phyloP scores from a whole-genome alignment of 2,329 filamentous ascomycete genomes.

The Colletotrichum sp. region DNA sequence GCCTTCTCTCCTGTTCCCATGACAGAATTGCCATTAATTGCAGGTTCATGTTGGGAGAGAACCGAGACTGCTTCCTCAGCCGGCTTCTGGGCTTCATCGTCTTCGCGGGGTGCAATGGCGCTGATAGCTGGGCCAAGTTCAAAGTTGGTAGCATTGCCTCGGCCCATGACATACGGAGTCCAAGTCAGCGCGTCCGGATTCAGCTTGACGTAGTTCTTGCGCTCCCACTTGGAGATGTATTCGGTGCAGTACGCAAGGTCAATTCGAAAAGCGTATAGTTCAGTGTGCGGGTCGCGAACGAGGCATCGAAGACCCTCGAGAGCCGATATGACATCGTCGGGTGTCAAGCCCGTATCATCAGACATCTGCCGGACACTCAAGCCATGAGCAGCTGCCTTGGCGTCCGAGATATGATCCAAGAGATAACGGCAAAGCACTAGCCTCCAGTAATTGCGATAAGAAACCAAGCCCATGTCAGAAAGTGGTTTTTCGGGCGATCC shows the following conservation, averaged over 20 bases:
- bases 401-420: conserved; percentile 56
- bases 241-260: conserved; percentile 85
- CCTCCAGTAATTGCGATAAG: conserved; percentile 97
- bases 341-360: conserved; percentile 90
- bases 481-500: conserved; percentile 97
- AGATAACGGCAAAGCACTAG: conserved; percentile 87
- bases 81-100: conserved; percentile 59
- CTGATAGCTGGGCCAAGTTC: conserved; percentile 83
- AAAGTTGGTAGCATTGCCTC: conserved; percentile 80
- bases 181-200: conserved; percentile 83
- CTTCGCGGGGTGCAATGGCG: conserved; percentile 86
- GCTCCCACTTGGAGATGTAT: conserved; percentile 88
- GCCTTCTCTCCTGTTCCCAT: not conserved
- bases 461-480: conserved; percentile 97
- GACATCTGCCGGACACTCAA: conserved; percentile 75
- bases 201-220: conserved; percentile 85
- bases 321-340: conserved; percentile 94
- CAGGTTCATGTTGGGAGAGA: not conserved
- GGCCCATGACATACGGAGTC: conserved; percentile 97
- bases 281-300: conserved; percentile 87
- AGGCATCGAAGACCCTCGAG: conserved; percentile 89
- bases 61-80: conserved; percentile 25
- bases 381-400: conserved; percentile 39
- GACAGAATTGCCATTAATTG: not conserved
- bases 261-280: conserved; percentile 86